Base-by-base conservation (phyloP, 2,329 filamentous ascomycete genomes). In the Tolypocladium nubicola region DNA sequence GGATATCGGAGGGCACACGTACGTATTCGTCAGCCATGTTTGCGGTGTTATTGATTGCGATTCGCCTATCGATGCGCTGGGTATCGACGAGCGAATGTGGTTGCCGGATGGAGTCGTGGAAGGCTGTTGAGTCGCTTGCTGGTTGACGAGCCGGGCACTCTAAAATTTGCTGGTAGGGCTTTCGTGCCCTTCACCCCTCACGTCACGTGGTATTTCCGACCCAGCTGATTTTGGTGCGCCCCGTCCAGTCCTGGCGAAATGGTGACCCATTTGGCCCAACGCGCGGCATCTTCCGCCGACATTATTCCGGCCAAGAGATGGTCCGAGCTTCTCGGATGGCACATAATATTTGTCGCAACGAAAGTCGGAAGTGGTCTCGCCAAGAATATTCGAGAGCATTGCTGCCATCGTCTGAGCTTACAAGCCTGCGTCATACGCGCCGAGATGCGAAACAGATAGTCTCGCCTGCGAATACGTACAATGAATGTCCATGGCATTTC, bases 21-120 rank as follows among this genome's bases (percentile, higher is more conserved):
- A 92, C 89, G 82, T 94, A 94, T 81, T 91, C 87, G 83, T 93
- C 89, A 86, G 89, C 89, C 89, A 93, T 93, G 80, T 71, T 80
- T 75, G 74, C 75, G 77, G 73, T 77, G 71, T 67, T 71, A 67
- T 68, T 70, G 68, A 65, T 68, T 67, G 68, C 67, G 68, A 72
- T 73, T 75, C 71, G 73, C 75, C 73, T 69, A 70, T 75, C 73
- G 72, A 73, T 70, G 69, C 65, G 64, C 62, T 66, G 65, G 66
- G 62, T 69, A 65, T 75, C 73, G 74, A 73, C 70, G 67, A 69
- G 69, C 73, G 72, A 75, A 73, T 71, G 65, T 69, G 65, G 64
- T 70, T 68, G 66, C 68, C 67, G 65, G 69, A 68, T 70, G 67
- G 65, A 67, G 70, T 71, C 69, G 66, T 64, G 63, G 64, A 64